phyloP scores from a whole-genome alignment of 1,284 basidiomycete species.

The Agroathelia rolfsii region DNA sequence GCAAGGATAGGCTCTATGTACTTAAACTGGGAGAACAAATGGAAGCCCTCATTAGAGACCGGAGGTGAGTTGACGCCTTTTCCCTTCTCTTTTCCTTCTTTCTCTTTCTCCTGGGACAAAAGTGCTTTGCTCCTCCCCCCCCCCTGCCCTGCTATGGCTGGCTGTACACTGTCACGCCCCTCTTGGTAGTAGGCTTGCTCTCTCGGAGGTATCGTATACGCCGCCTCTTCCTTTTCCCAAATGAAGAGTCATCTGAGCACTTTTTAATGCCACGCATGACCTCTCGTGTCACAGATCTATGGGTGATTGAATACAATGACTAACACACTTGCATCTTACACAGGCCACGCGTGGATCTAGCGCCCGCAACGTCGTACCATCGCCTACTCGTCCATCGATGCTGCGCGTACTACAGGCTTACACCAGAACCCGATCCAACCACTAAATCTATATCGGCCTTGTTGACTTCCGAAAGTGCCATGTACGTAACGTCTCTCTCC shows the following conservation, averaged over 20 bases:
- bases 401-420: constrained; percentile 64
- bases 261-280: constrained; percentile 3
- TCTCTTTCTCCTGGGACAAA: too few relatives aligned
- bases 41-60: constrained; percentile 66
- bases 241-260: too few relatives aligned
- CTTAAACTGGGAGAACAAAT: constrained; percentile 75
- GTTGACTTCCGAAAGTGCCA: constrained; percentile 51
- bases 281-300: constrained; percentile 7
- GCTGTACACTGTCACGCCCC: too few relatives aligned
- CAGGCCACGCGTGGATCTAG: constrained; percentile 53
- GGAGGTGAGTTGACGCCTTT: constrained; percentile 37
- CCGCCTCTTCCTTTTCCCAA: too few relatives aligned
- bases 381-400: constrained; percentile 75
- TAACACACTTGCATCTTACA: too few relatives aligned
- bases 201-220: too few relatives aligned
- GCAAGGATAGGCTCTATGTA: constrained; percentile 78
- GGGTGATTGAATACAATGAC: too few relatives aligned
- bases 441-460: constrained; percentile 53
- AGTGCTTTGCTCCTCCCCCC: too few relatives aligned
- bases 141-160: too few relatives aligned
- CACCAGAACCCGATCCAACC: constrained; percentile 53
- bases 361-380: constrained; percentile 67
- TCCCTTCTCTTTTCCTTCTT: constrained; percentile 5
- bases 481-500: constrained; percentile 38
- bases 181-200: too few relatives aligned